Conservation (phyloP, 768 basidiomycete species). For the Amanita phalloides region DNA sequence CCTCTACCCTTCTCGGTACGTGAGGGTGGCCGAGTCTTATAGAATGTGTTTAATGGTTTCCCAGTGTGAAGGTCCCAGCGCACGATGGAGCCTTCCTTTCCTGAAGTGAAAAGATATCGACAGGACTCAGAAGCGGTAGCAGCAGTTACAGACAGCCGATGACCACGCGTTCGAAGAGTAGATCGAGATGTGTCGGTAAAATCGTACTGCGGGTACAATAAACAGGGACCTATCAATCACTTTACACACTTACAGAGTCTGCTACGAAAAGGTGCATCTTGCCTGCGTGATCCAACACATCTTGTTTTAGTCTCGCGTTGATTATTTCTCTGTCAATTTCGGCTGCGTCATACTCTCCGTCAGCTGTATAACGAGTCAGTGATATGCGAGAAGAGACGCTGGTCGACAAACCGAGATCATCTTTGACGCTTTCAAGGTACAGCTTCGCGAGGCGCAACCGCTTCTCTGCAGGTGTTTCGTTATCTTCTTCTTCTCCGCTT, state of each 20-base stretch:
- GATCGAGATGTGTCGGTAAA: slow-evolving; percentile 30
- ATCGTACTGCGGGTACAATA: slow-evolving; percentile 36
- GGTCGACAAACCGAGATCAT: slow-evolving; percentile 46
- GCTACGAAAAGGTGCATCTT: slow-evolving; percentile 79
- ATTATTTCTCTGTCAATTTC: slow-evolving; percentile 93
- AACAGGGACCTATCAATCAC: background rate
- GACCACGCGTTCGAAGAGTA: slow-evolving; percentile 54
- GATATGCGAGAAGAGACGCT: background rate
- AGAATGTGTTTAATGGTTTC: slow-evolving; percentile 43
- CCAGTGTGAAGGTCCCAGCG: slow-evolving; percentile 74
- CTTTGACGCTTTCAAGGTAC: slow-evolving; percentile 80
- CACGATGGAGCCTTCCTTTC: slow-evolving; percentile 85
- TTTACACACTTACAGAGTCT: slow-evolving; percentile 40
- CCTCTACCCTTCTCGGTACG: slow-evolving; percentile 46
- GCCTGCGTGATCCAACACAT: slow-evolving; percentile 84
- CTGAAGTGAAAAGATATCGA: slow-evolving; percentile 72
- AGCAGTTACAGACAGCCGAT: slow-evolving; percentile 73
- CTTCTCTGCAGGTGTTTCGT: slow-evolving; percentile 92
- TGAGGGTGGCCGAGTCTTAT: slow-evolving; percentile 40
- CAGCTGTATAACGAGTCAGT: slow-evolving; percentile 31
- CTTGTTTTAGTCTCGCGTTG: slow-evolving; percentile 81
- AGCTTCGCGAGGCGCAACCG: slow-evolving; percentile 82
- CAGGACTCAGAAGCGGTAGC: slow-evolving; percentile 69
- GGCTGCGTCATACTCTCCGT: slow-evolving; percentile 90
- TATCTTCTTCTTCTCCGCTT: slow-evolving; percentile 76